Conservation (phyloP, 2,329 filamentous ascomycete genomes). For the Botrytis paeoniae region DNA sequence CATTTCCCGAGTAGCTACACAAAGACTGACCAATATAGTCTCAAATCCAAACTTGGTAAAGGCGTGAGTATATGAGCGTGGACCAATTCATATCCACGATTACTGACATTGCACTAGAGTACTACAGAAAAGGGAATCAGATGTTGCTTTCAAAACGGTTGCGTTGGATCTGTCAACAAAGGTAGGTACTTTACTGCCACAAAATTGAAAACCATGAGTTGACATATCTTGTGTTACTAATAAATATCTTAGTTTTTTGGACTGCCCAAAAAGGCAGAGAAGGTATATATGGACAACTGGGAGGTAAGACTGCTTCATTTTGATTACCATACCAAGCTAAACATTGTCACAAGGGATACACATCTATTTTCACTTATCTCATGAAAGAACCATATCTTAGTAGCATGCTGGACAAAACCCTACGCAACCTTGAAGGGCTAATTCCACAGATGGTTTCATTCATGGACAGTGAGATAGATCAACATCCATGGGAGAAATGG, state of each 20-base stretch:
- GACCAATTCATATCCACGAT: neutral
- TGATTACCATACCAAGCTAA: conserved; percentile 30
- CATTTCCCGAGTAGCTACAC: neutral
- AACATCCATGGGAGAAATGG: conserved; percentile 59
- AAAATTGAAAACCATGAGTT: neutral
- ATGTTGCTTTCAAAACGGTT: conserved; percentile 26
- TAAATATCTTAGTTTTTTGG: conserved; percentile 32
- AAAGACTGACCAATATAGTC: conserved; percentile 22
- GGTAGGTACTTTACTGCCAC: conserved; percentile 19
- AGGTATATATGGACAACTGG: conserved; percentile 30
- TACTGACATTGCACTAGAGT: conserved; percentile 25
- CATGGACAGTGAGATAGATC: conserved; percentile 56
- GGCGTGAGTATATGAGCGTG: conserved; percentile 21
- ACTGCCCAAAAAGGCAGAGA: conserved; percentile 28
- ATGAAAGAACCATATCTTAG: conserved; percentile 47
- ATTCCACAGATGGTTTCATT: conserved; percentile 58
- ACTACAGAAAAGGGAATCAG: conserved; percentile 31
- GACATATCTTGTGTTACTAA: neutral
- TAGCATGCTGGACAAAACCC: conserved; percentile 41
- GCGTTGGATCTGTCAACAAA: conserved; percentile 26
- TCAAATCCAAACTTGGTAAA: conserved; percentile 30
- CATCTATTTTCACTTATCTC: conserved; percentile 38
- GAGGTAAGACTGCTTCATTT: conserved; percentile 36
- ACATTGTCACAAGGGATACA: neutral
- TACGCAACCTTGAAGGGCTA: conserved; percentile 42